Conservation (phyloP, 148 eudicot species). For the Camellia granthamiana region DNA sequence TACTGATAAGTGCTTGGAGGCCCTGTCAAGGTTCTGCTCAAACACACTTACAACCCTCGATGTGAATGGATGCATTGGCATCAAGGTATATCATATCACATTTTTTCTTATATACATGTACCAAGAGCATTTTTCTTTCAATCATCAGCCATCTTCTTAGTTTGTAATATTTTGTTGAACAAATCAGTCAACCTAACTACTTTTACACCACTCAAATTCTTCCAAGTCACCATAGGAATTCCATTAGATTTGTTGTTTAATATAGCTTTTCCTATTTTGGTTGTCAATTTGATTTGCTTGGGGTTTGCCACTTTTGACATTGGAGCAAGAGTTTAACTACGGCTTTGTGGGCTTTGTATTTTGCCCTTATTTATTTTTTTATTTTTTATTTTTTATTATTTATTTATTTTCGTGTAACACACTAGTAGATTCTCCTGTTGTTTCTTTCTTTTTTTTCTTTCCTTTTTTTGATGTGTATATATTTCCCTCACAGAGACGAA, state of each 20-base stretch:
- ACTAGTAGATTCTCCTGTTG: neutral
- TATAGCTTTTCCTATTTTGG: neutral
- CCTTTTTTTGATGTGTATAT: too few relatives aligned
- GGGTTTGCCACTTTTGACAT: neutral
- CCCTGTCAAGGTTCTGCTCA: conserved; percentile 64
- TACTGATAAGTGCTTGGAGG: conserved; percentile 78
- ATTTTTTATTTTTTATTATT: too few relatives aligned
- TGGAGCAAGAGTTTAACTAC: neutral
- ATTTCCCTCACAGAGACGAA: too few relatives aligned
- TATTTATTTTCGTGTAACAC: too few relatives aligned
- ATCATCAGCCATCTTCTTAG: neutral
- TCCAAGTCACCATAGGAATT: neutral
- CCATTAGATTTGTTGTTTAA: neutral
- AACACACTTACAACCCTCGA: conserved; percentile 72
- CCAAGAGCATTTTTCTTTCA: neutral
- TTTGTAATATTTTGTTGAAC: neutral
- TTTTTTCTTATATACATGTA: neutral
- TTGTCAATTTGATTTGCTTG: neutral
- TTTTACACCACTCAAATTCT: conserved; percentile 1
- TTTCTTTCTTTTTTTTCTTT: too few relatives aligned
- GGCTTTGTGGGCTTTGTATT: neutral
- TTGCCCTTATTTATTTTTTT: neutral
- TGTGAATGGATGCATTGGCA: conserved; percentile 91
- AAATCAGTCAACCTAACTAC: neutral
- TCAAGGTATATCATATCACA: conserved; percentile 49